Evolutionary conservation across 345 rosid genomes (phyloP).

Genomic region (Brassica nigra): DNA sequence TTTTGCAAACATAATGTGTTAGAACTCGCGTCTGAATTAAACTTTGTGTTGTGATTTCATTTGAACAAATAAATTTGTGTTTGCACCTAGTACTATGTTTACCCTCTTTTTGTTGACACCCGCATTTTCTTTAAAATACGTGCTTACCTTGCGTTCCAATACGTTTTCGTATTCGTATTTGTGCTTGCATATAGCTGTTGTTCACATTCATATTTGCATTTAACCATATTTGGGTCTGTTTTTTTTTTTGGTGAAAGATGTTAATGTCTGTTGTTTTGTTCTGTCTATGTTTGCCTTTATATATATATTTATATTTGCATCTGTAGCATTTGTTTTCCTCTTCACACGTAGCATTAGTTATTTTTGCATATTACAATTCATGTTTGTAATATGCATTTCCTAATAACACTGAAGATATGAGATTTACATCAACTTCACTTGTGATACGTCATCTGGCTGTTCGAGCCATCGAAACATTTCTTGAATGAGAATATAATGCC

Average conservation of each 20-base stretch:
- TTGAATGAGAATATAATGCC: background rate
- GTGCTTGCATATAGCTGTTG: background rate
- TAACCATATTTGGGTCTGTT: background rate
- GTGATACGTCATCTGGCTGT: background rate
- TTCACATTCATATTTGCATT: background rate
- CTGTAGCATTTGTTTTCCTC: background rate
- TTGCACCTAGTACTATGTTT: background rate
- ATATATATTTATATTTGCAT: background rate
- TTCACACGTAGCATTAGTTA: background rate
- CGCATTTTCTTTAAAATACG: background rate
- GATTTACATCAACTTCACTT: background rate
- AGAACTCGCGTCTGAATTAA: background rate
- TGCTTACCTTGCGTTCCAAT: background rate
- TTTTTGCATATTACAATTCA: too few species aligned
- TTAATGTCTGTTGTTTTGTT: background rate
- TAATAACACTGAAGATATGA: too few species aligned
- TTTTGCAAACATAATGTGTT: background rate
- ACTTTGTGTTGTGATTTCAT: background rate
- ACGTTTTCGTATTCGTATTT: background rate
- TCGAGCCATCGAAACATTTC: background rate
- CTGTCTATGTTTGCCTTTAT: background rate
- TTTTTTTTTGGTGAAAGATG: too few species aligned
- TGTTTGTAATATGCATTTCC: too few species aligned
- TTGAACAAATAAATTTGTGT: background rate
- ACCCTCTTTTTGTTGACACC: background rate